phyloP scores from a whole-genome alignment of 768 basidiomycete species.

The Solioccasus polychromus region DNA sequence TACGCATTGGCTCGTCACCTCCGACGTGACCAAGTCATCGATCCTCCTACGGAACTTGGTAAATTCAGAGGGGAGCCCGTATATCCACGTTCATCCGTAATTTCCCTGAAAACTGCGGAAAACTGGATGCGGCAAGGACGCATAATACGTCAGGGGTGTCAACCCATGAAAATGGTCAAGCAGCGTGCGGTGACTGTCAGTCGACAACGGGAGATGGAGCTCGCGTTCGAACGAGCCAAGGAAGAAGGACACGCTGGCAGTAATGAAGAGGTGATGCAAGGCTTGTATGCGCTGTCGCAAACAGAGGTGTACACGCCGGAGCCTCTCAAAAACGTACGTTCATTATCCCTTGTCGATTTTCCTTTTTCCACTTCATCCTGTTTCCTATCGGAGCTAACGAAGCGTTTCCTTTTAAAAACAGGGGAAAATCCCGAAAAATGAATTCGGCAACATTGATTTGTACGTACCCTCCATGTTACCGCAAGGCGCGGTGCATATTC shows the following conservation, averaged over 20 bases:
- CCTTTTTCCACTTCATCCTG: conserved; percentile 4
- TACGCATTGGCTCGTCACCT: conserved; percentile 87
- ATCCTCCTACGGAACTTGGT: conserved; percentile 79
- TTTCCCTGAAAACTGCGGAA: conserved; percentile 87
- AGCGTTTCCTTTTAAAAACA: conserved; percentile 31
- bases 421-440: conserved; percentile 93
- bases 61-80: conserved; percentile 93
- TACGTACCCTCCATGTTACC: conserved; percentile 97
- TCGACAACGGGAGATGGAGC: conserved; percentile 68
- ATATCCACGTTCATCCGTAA: conserved; percentile 78
- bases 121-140: conserved; percentile 93
- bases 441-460: conserved; percentile 95
- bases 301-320: conserved; percentile 78
- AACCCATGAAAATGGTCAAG: conserved; percentile 90
- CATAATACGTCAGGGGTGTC: conserved; percentile 63
- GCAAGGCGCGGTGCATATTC: conserved; percentile 78
- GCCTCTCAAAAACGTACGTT: conserved; percentile 84
- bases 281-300: conserved; percentile 80
- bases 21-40: conserved; percentile 80
- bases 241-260: conserved; percentile 35
- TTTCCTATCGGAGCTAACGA: conserved; percentile 5
- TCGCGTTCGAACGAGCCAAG: conserved; percentile 43
- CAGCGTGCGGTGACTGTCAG: conserved; percentile 78
- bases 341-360: conserved; percentile 40
- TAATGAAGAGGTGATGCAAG: conserved; percentile 72